Percentiles rank a stretch among this genome's conserved stretches.
phyloP scores from a whole-genome alignment of 2,329 filamentous ascomycete genomes.

The Penicillium sp. region DNA sequence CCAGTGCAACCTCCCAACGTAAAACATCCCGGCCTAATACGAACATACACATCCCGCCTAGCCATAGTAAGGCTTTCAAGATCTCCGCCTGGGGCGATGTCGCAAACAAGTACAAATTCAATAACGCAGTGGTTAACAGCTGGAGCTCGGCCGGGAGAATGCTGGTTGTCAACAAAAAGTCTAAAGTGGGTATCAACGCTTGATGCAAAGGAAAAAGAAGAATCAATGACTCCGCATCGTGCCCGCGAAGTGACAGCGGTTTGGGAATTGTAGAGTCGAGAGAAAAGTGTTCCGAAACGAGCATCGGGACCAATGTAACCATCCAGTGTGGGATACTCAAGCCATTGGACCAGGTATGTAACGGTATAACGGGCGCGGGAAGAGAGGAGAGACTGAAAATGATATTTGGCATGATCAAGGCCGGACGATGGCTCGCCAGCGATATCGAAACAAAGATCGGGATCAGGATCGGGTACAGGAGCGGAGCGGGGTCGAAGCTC shows the following conservation, averaged over 20 bases:
- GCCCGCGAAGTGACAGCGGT: conserved; percentile 32
- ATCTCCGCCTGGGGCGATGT: conserved; percentile 80
- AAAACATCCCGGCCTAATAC: conserved; percentile 73
- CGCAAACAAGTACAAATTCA: conserved; percentile 78
- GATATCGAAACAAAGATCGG: conserved; percentile 77
- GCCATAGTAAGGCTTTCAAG: conserved; percentile 81
- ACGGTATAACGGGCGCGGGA: conserved; percentile 71
- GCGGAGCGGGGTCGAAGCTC: conserved; percentile 85
- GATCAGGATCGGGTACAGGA: conserved; percentile 80
- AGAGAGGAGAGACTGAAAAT: conserved; percentile 78
- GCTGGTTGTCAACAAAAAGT: conserved; percentile 84
- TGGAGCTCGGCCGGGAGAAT: conserved; percentile 85
- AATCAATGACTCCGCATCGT: conserved; percentile 60
- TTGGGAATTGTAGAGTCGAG: conserved; percentile 35
- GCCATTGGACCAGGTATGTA: conserved; percentile 56
- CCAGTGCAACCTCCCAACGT: conserved; percentile 79
- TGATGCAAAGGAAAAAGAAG: conserved; percentile 83
- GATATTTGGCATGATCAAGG: conserved; percentile 73
- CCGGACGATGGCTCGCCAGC: conserved; percentile 62
- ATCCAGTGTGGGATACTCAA: conserved; percentile 76
- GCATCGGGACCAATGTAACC: conserved; percentile 69
- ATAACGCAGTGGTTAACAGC: conserved; percentile 76
- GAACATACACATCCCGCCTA: conserved; percentile 75
- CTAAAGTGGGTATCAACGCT: conserved; percentile 69
- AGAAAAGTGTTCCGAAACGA: conserved; percentile 49